A percentile compares a stretch with the other conserved stretches of the same genome.
These are phyloP conservation scores for Aspergillus puulaauensis DNA, from an alignment of 2,329 filamentous ascomycete genomes.

Conservation along the genomic window DNA sequence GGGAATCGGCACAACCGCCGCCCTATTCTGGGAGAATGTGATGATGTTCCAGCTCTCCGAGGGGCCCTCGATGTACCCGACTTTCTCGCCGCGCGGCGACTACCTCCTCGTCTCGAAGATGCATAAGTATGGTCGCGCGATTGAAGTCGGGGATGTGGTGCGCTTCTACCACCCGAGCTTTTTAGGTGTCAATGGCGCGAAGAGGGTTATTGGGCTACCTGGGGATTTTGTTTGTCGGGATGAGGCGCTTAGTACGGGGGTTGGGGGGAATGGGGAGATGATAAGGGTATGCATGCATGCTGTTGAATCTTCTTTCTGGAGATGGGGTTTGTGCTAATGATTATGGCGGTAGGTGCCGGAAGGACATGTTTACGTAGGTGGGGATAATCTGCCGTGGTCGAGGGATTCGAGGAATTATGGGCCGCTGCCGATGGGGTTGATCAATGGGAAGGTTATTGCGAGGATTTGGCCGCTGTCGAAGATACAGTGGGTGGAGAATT, in stretches of 20 bases:
- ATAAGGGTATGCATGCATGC: conserved; percentile 48
- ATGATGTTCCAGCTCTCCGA: conserved; percentile 59
- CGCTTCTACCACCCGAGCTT: conserved; percentile 73
- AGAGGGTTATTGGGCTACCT: conserved; percentile 74
- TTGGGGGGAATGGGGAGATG: conserved; percentile 38
- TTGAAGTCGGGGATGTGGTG: conserved; percentile 80
- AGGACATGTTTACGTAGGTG: conserved; percentile 88
- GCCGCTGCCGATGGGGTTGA: conserved; percentile 78
- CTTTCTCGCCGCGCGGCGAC: conserved; percentile 67
- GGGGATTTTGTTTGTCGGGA: conserved; percentile 56
- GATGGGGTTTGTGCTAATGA: neutral
- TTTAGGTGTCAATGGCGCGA: conserved; percentile 63
- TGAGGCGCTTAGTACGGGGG: conserved; percentile 33
- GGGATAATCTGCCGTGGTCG: conserved; percentile 82
- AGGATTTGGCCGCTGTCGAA: conserved; percentile 37
- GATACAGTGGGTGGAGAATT: conserved; percentile 38
- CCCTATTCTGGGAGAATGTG: conserved; percentile 55
- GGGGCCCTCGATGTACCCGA: conserved; percentile 89
- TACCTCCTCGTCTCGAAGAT: conserved; percentile 66
- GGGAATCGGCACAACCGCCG: conserved; percentile 37
- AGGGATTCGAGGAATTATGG: conserved; percentile 85
- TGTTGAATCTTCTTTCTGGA: neutral
- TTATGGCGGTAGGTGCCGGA: conserved; percentile 66
- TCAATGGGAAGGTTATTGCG: conserved; percentile 78
- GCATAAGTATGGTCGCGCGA: conserved; percentile 66